Conservation (phyloP, 805 yeast species). For the Saccharomycopsis fermentans region DNA sequence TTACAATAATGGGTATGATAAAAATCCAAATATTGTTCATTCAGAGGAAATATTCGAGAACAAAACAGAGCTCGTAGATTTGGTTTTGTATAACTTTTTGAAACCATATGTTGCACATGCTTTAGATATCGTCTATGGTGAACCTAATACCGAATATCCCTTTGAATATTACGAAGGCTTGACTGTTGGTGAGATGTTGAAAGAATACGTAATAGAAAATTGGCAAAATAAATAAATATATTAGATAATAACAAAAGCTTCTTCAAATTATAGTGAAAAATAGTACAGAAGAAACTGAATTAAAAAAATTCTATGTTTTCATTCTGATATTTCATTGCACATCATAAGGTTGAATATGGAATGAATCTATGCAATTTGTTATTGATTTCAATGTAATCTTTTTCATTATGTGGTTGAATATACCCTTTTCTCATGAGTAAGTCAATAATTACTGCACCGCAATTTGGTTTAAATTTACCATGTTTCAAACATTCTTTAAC, state of each 20-base stretch:
- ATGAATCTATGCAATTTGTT: constrained; percentile 54
- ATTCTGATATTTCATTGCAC: no score
- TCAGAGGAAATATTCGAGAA: constrained; percentile 27
- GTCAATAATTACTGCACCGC: constrained; percentile 70
- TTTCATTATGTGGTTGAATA: constrained; percentile 56
- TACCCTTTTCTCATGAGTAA: constrained; percentile 81
- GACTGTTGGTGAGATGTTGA: constrained; percentile 36
- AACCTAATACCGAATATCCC: constrained; percentile 29
- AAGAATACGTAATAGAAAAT: constrained; percentile 29
- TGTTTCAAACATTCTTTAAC: constrained; percentile 38
- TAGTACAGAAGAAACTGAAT: no score
- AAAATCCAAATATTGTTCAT: constrained; percentile 73
- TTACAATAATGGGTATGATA: constrained; percentile 33
- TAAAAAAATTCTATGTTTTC: no score
- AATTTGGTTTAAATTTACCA: constrained; percentile 80
- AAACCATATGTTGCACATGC: constrained; percentile 41
- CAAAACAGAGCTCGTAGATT: constrained; percentile 38
- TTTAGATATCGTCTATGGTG: constrained; percentile 25
- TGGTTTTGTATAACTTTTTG: constrained; percentile 74
- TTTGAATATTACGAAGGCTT: constrained; percentile 31
- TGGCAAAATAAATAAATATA: constrained; percentile 22
- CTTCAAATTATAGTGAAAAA: no score
- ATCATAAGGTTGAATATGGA: constrained; percentile 46
- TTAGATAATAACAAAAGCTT: no score
- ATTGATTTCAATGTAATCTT: constrained; percentile 50